phyloP scores from a whole-genome alignment of 1,284 basidiomycete species.

The Trichosporon asahii region DNA sequence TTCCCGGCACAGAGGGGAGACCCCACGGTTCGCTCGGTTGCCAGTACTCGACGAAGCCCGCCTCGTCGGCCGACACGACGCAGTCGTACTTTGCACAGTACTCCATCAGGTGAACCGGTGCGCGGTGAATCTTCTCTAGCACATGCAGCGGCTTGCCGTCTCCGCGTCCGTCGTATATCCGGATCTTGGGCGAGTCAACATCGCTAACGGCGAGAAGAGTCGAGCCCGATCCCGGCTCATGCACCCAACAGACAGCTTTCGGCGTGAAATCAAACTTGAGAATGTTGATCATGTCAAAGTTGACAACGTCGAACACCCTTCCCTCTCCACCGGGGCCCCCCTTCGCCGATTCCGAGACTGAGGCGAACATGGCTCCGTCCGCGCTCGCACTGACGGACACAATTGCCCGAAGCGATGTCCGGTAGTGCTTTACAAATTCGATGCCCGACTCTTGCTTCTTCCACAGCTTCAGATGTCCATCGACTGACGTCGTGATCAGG shows the following conservation, averaged over 20 bases:
- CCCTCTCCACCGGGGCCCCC: constrained; percentile 63
- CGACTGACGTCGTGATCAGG: constrained; percentile 86
- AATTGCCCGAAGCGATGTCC: constrained; percentile 81
- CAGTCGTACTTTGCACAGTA: constrained; percentile 87
- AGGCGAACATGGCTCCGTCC: constrained; percentile 90
- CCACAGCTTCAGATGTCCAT: constrained; percentile 97
- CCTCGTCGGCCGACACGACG: constrained; percentile 90
- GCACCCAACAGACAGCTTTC: constrained; percentile 88
- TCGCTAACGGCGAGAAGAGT: constrained; percentile 89
- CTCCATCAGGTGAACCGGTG: constrained; percentile 87
- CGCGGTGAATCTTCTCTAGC: constrained; percentile 72
- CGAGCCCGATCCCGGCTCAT: constrained; percentile 79
- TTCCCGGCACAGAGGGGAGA: constrained; percentile 68
- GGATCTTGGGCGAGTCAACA: constrained; percentile 66
- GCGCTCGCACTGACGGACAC: constrained; percentile 78
- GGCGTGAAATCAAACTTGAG: constrained; percentile 82
- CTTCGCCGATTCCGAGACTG: constrained; percentile 61
- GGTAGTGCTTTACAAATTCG: constrained; percentile 90
- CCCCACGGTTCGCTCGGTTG: constrained; percentile 80
- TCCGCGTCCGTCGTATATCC: constrained; percentile 89
- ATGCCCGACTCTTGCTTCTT: constrained; percentile 92
- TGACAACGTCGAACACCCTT: constrained; percentile 95
- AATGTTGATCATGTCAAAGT: constrained; percentile 99
- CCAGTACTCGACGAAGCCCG: constrained; percentile 97
- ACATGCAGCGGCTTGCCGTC: constrained; percentile 69